These are phyloP conservation scores for Candida nemodendra DNA, from an alignment of 805 yeast species.

Conservation along the genomic window DNA sequence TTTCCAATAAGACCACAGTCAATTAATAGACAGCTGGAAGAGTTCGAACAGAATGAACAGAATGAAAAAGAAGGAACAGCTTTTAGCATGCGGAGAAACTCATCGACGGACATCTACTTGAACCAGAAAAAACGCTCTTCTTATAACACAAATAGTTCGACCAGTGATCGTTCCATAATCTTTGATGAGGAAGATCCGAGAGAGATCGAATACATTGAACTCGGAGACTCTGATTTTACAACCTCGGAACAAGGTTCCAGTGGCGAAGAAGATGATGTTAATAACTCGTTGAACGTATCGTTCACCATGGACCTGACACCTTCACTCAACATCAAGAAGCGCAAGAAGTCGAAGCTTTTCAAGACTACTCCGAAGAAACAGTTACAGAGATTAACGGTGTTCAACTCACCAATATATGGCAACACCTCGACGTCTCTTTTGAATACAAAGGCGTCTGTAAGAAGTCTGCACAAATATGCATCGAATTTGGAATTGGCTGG, in stretches of 20 bases:
- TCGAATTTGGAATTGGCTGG: conserved; percentile 23
- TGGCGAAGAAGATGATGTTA: conserved; percentile 19
- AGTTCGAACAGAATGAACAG: conserved; percentile 4
- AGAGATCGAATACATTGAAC: conserved; percentile 29
- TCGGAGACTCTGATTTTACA: conserved; percentile 29
- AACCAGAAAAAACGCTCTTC: conserved; percentile 13
- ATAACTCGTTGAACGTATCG: conserved; percentile 30
- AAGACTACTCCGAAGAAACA: conserved; percentile 27
- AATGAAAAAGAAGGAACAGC: conserved; percentile 2
- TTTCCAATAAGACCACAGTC: conserved; percentile 28
- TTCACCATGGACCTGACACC: conserved; percentile 30
- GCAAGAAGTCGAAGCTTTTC: conserved; percentile 26
- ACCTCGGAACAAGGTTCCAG: conserved; percentile 19
- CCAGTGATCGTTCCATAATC: conserved; percentile 18
- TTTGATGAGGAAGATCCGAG: conserved; percentile 23
- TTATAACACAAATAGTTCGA: conserved; percentile 18
- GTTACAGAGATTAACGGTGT: conserved; percentile 23
- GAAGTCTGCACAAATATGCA: conserved; percentile 19
- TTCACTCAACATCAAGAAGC: conserved; percentile 24
- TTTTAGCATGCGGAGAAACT: conserved; percentile 9
- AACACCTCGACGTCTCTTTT: conserved; percentile 1
- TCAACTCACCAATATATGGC: conserved; percentile 20
- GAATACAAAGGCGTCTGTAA: conserved; percentile 15
- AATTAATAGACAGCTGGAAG: conserved; percentile 4
- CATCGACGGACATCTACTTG: conserved; percentile 12